A percentile compares a stretch with the other conserved stretches of the same genome.
Evolutionary conservation across 2,329 filamentous ascomycete genomes (phyloP).

Genomic region (Pleochaeta shiraiana): DNA sequence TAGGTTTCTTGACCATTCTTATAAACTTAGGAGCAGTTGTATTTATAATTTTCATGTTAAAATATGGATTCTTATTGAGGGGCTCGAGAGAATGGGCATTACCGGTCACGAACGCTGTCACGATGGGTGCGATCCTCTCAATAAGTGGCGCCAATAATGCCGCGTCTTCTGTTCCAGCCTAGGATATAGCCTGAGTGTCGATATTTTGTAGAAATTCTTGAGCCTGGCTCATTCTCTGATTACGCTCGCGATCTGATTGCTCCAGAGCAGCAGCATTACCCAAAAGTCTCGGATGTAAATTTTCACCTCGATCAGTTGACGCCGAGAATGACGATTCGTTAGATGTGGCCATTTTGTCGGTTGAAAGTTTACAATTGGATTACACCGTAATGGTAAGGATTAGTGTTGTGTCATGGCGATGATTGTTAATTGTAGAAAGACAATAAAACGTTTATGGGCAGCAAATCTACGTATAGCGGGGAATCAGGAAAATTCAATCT

Average conservation of each 20-base stretch:
- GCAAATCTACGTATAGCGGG: too few relatives aligned
- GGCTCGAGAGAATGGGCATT: background rate
- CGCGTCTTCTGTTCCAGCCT: background rate
- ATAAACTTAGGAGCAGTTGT: background rate
- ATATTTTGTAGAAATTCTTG: background rate
- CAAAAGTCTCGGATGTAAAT: background rate
- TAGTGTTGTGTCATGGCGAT: too few relatives aligned
- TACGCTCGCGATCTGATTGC: background rate
- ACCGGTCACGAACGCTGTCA: background rate
- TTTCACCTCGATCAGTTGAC: background rate
- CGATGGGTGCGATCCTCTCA: background rate
- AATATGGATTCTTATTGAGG: background rate
- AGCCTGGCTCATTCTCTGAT: background rate
- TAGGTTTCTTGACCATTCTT: background rate
- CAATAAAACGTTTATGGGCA: too few relatives aligned
- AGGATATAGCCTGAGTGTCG: background rate
- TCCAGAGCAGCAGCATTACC: background rate
- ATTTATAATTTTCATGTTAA: background rate
- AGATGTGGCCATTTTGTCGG: background rate
- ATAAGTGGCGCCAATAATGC: background rate
- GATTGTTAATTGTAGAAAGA: too few relatives aligned
- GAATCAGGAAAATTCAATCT: background rate
- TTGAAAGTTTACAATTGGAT: too few relatives aligned
- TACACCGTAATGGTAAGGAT: too few relatives aligned
- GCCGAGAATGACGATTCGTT: background rate